Conservation (phyloP, 441 rosid species). For the Erysimum pusillum region DNA sequence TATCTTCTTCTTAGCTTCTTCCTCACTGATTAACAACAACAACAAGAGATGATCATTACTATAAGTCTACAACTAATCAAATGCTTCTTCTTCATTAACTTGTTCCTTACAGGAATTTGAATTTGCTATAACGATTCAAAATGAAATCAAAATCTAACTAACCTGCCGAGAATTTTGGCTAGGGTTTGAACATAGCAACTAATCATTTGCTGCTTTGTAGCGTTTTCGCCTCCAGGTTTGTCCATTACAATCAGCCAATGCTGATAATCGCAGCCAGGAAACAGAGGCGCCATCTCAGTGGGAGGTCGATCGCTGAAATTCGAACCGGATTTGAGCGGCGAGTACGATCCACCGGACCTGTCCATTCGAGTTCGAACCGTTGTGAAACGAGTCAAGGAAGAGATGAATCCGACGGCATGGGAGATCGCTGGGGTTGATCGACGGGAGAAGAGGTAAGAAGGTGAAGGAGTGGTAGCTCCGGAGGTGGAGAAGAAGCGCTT, state of each 20-base stretch:
- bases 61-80: too few species aligned
- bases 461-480: too few species aligned
- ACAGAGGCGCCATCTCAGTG: slow-evolving; percentile 93
- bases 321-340: slow-evolving; percentile 84
- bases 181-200: slow-evolving; percentile 84
- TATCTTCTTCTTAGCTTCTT: slow-evolving; percentile 90
- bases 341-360: slow-evolving; percentile 74
- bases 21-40: slow-evolving; percentile 56
- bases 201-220: slow-evolving; percentile 90
- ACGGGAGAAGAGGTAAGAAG: slow-evolving; percentile 52
- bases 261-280: slow-evolving; percentile 91
- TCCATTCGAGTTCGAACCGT: slow-evolving; percentile 75
- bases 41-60: too few species aligned
- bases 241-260: slow-evolving; percentile 98
- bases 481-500: too few species aligned
- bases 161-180: slow-evolving; percentile 67
- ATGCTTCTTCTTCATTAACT: too few species aligned
- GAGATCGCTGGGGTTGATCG: slow-evolving; percentile 55
- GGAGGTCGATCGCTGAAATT: slow-evolving; percentile 94
- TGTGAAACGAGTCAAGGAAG: slow-evolving; percentile 51
- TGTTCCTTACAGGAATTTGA: too few species aligned
- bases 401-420: slow-evolving; percentile 48
- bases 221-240: slow-evolving; percentile 88
- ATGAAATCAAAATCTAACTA: too few species aligned
- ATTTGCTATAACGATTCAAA: too few species aligned